Evolutionary conservation across 257 asterid genomes (phyloP).

Genomic region (Solanum ossicruentum): DNA sequence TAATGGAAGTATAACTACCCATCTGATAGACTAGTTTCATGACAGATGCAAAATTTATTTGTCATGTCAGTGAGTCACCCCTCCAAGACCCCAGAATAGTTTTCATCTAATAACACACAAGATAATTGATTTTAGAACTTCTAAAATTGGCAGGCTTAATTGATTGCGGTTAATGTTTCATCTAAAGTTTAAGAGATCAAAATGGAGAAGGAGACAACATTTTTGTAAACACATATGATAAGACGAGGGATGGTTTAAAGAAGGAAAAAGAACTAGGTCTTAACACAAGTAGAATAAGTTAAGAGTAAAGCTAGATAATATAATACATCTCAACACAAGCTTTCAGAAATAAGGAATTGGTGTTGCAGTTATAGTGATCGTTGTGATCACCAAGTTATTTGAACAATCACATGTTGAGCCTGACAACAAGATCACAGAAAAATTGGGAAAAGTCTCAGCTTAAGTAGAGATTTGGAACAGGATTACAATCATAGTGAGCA

Average conservation of each 20-base stretch:
- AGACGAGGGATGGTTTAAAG: background rate
- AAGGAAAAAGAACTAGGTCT: background rate
- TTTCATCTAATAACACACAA: background rate
- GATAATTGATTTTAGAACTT: background rate
- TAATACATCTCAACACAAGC: background rate
- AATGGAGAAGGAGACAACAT: background rate
- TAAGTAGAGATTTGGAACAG: background rate
- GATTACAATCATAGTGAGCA: background rate
- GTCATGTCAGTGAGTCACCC: background rate
- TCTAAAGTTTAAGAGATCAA: background rate
- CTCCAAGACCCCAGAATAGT: background rate
- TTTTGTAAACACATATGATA: background rate
- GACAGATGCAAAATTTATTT: background rate
- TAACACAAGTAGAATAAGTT: background rate
- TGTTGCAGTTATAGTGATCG: background rate
- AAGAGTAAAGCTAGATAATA: background rate
- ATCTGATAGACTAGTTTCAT: background rate
- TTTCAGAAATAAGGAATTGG: background rate
- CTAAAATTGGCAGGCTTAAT: background rate
- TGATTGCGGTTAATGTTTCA: background rate
- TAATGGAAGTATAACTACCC: background rate
- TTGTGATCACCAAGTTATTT: background rate
- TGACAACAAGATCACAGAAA: background rate
- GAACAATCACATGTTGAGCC: background rate
- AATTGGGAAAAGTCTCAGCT: background rate